phyloP scores from a whole-genome alignment of 495 filamentous ascomycete genomes.

The Penicillium steckii region DNA sequence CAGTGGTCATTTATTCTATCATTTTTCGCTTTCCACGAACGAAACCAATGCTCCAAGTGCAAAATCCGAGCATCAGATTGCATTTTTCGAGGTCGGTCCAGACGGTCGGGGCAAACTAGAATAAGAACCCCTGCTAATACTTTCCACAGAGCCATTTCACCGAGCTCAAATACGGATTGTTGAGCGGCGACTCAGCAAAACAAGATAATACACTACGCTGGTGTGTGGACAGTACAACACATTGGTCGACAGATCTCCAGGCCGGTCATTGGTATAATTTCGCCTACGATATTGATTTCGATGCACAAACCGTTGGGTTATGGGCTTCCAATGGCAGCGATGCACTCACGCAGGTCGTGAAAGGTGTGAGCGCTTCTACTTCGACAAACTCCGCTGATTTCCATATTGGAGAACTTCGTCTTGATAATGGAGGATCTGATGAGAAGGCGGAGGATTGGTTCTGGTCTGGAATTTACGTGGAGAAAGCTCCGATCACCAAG shows the following conservation, averaged over 20 bases:
- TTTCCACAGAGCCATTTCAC: conserved; percentile 63
- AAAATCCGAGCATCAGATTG: conserved; percentile 69
- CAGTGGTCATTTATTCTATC: conserved; percentile 62
- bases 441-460: conserved; percentile 61
- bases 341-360: conserved; percentile 54
- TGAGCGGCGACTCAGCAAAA: conserved; percentile 36
- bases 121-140: conserved; percentile 7
- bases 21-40: conserved; percentile 64
- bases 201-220: conserved; percentile 52
- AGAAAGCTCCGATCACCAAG: conserved; percentile 61
- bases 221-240: conserved; percentile 49
- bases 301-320: conserved; percentile 57
- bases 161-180: conserved; percentile 66
- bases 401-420: conserved; percentile 70
- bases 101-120: neutral
- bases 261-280: conserved; percentile 71
- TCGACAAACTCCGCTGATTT: conserved; percentile 70
- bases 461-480: conserved; percentile 71
- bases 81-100: conserved; percentile 55
- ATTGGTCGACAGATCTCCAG: conserved; percentile 52
- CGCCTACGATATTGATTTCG: conserved; percentile 65
- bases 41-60: conserved; percentile 58
- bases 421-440: conserved; percentile 57
- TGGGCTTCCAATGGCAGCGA: conserved; percentile 65
- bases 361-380: conserved; percentile 55